Percentiles rank a stretch among this genome's conserved stretches.
phyloP scores from a whole-genome alignment of 2,329 filamentous ascomycete species.

The Ceratocystis destructans region DNA sequence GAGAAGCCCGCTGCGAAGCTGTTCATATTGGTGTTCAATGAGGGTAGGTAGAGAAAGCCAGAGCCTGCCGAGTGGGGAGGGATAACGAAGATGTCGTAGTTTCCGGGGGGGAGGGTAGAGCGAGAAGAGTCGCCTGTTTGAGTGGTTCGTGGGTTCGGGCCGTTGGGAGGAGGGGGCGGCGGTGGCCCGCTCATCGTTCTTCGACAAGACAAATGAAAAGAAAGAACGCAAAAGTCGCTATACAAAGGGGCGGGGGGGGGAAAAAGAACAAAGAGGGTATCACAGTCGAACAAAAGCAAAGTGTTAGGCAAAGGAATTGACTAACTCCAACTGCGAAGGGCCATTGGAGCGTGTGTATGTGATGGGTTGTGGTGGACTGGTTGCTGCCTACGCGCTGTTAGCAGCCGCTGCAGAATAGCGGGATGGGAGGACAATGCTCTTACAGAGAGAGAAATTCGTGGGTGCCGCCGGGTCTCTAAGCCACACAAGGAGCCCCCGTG shows the following conservation, averaged over 20 bases:
- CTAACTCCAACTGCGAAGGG: slow-evolving; percentile 2
- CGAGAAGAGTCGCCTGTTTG: slow-evolving; percentile 34
- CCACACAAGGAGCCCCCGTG: background rate
- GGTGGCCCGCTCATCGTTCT: slow-evolving; percentile 41
- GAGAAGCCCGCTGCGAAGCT: slow-evolving; percentile 82
- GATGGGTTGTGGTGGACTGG: background rate
- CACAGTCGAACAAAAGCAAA: background rate
- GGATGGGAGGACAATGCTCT: background rate
- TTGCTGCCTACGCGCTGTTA: slow-evolving; percentile 5
- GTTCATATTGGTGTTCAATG: slow-evolving; percentile 69
- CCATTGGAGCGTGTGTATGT: background rate
- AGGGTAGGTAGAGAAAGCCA: slow-evolving; percentile 90
- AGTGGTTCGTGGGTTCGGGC: slow-evolving; percentile 56
- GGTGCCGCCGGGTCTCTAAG: background rate
- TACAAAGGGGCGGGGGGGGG: background rate
- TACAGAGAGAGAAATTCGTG: background rate
- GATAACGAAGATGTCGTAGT: slow-evolving; percentile 96
- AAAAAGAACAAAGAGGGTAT: slow-evolving; percentile 9
- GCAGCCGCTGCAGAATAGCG: background rate
- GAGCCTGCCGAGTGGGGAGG: slow-evolving; percentile 79
- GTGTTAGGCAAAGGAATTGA: background rate
- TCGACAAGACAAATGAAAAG: slow-evolving; percentile 4
- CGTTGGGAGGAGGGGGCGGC: slow-evolving; percentile 63
- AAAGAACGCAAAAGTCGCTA: slow-evolving; percentile 5
- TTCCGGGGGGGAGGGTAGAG: slow-evolving; percentile 63